These are phyloP conservation scores for Suillus variegatus DNA, from an alignment of 768 basidiomycete species.

Conservation along the genomic window DNA sequence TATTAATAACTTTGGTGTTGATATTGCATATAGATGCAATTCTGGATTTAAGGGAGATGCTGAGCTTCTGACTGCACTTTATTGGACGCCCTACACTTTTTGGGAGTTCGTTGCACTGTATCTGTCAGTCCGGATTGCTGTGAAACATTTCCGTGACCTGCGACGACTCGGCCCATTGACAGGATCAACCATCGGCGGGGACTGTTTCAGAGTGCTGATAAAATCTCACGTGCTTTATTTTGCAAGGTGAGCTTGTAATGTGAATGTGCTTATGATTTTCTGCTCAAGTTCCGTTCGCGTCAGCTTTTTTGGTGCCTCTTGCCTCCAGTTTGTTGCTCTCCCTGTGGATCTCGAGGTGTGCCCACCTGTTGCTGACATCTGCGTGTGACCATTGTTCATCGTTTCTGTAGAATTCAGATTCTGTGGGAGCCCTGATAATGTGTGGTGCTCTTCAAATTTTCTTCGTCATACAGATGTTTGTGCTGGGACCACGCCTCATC, in stretches of 20 bases:
- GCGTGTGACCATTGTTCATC: not conserved
- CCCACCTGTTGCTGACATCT: not conserved
- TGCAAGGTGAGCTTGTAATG: not conserved
- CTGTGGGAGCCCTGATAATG: not conserved
- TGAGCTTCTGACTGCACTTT: not conserved
- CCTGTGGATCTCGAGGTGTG: fast-evolving
- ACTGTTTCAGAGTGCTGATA: not conserved
- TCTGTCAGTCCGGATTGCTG: not conserved
- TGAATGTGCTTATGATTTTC: not conserved
- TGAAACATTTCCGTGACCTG: not conserved
- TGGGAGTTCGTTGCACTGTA: not conserved
- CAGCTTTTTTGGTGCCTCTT: not conserved
- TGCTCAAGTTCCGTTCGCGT: not conserved
- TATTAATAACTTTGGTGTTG: no score
- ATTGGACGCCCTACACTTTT: not conserved
- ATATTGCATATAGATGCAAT: not conserved
- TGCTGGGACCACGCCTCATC: not conserved
- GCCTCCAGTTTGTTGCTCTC: not conserved
- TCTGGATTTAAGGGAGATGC: not conserved
- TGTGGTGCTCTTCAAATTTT: not conserved
- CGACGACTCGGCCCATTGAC: not conserved
- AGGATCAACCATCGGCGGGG: not conserved
- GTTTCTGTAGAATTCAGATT: not conserved
- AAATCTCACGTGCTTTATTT: not conserved
- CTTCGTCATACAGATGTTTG: not conserved